Evolutionary conservation across 495 filamentous ascomycete genomes (phyloP).

Genomic region (Xylaria longipes): DNA sequence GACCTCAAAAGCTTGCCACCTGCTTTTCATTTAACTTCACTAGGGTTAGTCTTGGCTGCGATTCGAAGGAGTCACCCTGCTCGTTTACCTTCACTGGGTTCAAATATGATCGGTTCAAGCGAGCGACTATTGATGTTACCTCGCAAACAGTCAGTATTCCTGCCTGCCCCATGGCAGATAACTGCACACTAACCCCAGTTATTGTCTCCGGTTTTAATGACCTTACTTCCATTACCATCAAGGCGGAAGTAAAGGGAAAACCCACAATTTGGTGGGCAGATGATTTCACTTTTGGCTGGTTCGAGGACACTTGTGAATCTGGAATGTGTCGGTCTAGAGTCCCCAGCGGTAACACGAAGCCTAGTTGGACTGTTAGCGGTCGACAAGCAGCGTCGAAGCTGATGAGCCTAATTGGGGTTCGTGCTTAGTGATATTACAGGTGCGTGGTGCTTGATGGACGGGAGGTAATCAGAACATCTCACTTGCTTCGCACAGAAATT

Average conservation of each 20-base stretch:
- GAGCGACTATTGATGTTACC: constrained; percentile 26
- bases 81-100: constrained; percentile 48
- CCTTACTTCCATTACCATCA: constrained; percentile 48
- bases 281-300: constrained; percentile 51
- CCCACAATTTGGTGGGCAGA: constrained; percentile 50
- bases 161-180: constrained; percentile 37
- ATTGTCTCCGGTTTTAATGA: constrained; percentile 45
- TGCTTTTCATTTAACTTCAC: constrained; percentile 53
- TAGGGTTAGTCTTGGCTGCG: constrained; percentile 48
- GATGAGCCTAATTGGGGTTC: constrained; percentile 28
- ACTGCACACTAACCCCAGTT: constrained; percentile 44
- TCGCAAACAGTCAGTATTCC: constrained; percentile 40
- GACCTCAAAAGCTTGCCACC: constrained; percentile 36
- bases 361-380: constrained; percentile 21
- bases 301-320: constrained; percentile 46
- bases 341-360: constrained; percentile 39
- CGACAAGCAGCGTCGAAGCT: constrained; percentile 11
- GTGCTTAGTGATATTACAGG: constrained; percentile 27
- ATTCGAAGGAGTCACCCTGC: constrained; percentile 45
- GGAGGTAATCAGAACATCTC: constrained; percentile 26
- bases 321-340: constrained; percentile 47
- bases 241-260: constrained; percentile 36
- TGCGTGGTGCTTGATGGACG: constrained; percentile 12
- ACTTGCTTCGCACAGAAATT: constrained; percentile 37
- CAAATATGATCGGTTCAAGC: constrained; percentile 35